Base-by-base conservation (phyloP, 306 rosid genomes). In the Cyamopsis tetragonoloba region DNA sequence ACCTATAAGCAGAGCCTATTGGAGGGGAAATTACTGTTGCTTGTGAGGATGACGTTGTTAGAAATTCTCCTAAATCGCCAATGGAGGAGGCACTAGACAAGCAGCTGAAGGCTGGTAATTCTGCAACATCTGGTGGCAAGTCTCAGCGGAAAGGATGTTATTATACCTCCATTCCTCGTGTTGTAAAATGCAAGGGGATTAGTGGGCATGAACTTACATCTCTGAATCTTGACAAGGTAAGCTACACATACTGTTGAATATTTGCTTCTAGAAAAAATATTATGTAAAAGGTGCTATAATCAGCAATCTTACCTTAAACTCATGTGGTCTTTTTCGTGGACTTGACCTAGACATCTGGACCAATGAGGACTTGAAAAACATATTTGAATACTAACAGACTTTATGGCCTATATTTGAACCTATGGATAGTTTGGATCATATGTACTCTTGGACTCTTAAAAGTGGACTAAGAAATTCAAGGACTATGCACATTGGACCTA, bases 191-290 rank as follows among this genome's bases (percentile, higher is more conserved):
- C 41, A 86, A 78, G 76, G 96, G 98, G 38, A 60, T 89, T 30
- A 82, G 82, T 19, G 93, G 87, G 66, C 91, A 84, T 60, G 89
- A 92, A 48, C 96, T 92, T 46, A 87, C 96, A 72, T 76, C 87
- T 77, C 74, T 92, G 78, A 92, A 92, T 81, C 89, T 87, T 80
- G 98, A 92, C 79, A 92, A 89, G 89, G 96, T 87, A 47, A 47
- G 74, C 68, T 41, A 4, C 44, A 27, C 7, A 28, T 47, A 20
- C 41, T 18, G 54, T 19, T 26, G 62, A 35, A 46, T 31, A 59
- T 14, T 65, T 69, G 53, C 30, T 71, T 20, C 19, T 5, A 1
- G 31, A 60, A 59, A 58, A 30, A 32, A 9, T 20, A 6, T 20
- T 26, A 17, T 34, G 15, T 20, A 28, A 43, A 15, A 19, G 20